These are phyloP conservation scores for Ophiostoma perfectum DNA, from an alignment of 2,329 filamentous ascomycete genomes.

Conservation along the genomic window DNA sequence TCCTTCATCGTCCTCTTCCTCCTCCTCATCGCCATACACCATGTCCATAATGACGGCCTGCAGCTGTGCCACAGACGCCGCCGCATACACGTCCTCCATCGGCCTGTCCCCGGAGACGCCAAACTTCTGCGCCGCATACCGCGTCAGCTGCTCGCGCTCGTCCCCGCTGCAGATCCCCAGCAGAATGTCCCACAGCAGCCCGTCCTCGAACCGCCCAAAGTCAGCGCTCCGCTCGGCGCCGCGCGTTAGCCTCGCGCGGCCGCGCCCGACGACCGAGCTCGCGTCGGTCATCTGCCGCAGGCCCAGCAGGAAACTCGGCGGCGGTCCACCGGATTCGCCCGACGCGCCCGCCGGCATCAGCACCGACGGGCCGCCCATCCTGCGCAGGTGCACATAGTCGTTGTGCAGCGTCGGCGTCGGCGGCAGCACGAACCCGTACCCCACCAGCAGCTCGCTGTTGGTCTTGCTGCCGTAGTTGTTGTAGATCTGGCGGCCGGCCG, in stretches of 20 bases:
- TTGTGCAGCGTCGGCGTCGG: conserved; percentile 48
- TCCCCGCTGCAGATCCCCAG: conserved; percentile 32
- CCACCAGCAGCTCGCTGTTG: conserved; percentile 63
- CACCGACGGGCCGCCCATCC: conserved; percentile 32
- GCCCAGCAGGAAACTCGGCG: conserved; percentile 45
- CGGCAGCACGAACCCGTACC: conserved; percentile 57
- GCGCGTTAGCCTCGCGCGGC: conserved; percentile 33
- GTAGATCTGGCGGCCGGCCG: conserved; percentile 51
- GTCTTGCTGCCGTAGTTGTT: conserved; percentile 73
- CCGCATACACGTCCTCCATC: conserved; percentile 3
- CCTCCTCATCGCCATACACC: conserved; percentile 27
- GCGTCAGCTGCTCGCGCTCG: conserved; percentile 28
- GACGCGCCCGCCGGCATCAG: conserved; percentile 16
- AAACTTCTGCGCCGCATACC: not conserved
- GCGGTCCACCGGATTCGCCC: conserved; percentile 14
- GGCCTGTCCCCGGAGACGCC: not conserved
- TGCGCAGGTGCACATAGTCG: conserved; percentile 55
- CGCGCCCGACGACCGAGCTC: conserved; percentile 44
- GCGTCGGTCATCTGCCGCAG: conserved; percentile 35
- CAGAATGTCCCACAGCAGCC: conserved; percentile 48
- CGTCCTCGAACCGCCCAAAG: conserved; percentile 41
- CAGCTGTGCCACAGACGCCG: conserved; percentile 12
- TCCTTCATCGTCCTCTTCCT: conserved; percentile 22
- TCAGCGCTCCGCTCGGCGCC: not conserved
- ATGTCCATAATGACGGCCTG: conserved; percentile 27